Evolutionary conservation across 495 filamentous ascomycete genomes (phyloP), one percentile per base, ranked within the genome.

Genomic region (Antarctomyces pellizariae): DNA sequence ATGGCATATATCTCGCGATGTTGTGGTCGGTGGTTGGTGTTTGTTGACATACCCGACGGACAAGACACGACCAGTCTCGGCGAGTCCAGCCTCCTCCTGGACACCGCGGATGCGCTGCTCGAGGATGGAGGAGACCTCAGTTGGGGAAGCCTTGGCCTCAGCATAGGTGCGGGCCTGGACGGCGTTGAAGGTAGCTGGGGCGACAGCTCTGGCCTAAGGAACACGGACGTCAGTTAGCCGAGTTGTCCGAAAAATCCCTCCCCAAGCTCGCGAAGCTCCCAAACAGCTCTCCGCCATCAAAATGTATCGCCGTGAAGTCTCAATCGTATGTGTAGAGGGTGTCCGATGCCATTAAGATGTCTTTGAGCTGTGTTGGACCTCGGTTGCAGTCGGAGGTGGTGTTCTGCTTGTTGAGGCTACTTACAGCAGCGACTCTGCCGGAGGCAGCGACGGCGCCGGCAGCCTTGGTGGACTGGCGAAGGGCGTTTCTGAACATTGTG

Each of bases 101-200:
- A 92, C 77, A 64, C 86, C 89, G 50, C 89, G 75, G 47, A 97
- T 95, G 53, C 84, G 65, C 68, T 93, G 83, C 62, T 95, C 86
- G 46, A 97, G 75, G 52, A 97, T 93, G 42, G 86, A 93, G 35
- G 89, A 92, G 38, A 97, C 86, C 63, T 97, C 86, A 39, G 86
- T 95, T 41, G 86, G 86, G 14, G 78, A 56, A 40, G 86, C 83
- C 63, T 93, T 93, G 33, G 79, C 77, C 53, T 67, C 62, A 46
- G 84, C 84, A 61, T 91, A 97, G 53, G 65, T 66, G 54, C 86
- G 76, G 52, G 69, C 57, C 54, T 89, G 75, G 44, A 64, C 57
- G 48, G 62, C 59, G 64, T 65, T 68, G 54, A 72, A 46, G 50
- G 62, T 60, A 40, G 66, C 65, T 54, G 83, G 73, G 59, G 69